These are phyloP conservation scores for Pseudotsuga menziesii DNA, from an alignment of 75 land plant species.

Conservation along the genomic window DNA sequence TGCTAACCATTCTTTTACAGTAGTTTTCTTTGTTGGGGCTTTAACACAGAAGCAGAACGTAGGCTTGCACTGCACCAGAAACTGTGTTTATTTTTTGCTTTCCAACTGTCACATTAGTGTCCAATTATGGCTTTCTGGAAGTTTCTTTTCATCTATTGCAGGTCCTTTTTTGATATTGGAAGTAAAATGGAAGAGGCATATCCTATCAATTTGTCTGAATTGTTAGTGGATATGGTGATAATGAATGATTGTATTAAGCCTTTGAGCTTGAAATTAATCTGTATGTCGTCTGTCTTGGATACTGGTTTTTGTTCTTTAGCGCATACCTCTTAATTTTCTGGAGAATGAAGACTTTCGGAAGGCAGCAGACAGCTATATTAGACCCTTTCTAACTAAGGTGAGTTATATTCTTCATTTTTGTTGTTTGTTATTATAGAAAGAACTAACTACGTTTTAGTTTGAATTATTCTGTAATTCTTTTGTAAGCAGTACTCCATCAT, in stretches of 20 bases:
- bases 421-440: not conserved
- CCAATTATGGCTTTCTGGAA: not conserved
- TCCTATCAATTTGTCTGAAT: not conserved
- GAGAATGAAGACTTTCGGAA: constrained; percentile 55
- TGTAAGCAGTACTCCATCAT: not conserved
- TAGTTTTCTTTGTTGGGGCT: too few relatives aligned
- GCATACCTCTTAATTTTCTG: constrained; percentile 95
- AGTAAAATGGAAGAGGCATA: not conserved
- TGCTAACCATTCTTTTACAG: too few relatives aligned
- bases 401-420: not conserved
- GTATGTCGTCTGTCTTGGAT: constrained; percentile 16
- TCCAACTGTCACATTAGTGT: too few relatives aligned
- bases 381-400: constrained; percentile 89
- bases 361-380: constrained; percentile 76
- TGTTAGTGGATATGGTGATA: not conserved
- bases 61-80: too few relatives aligned
- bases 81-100: too few relatives aligned
- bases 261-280: not conserved
- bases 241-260: not conserved
- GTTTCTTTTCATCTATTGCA: not conserved
- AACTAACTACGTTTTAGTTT: not conserved
- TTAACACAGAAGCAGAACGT: too few relatives aligned
- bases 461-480: not conserved
- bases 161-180: not conserved
- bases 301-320: constrained; percentile 43